Percentiles rank a stretch among this genome's conserved stretches.
phyloP scores from a whole-genome alignment of 495 filamentous ascomycete genomes.

The Talaromyces borbonicus region DNA sequence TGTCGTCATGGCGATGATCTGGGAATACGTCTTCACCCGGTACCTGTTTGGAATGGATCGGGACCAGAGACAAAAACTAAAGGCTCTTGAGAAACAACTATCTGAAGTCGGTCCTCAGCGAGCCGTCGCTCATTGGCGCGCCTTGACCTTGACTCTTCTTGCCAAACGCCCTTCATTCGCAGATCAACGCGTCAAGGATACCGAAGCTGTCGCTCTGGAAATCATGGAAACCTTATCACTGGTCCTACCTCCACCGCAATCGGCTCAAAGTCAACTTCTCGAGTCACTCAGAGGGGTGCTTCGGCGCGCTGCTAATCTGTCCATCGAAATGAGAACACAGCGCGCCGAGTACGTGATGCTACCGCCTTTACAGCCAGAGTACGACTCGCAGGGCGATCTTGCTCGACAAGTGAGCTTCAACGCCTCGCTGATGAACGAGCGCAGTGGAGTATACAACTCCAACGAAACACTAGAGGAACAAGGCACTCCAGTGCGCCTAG shows the following conservation, averaged over 20 bases:
- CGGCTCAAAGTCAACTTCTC: constrained; percentile 62
- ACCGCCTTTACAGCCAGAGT: constrained; percentile 88
- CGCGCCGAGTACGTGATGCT: constrained; percentile 96
- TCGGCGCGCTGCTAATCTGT: constrained; percentile 70
- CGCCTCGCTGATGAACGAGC: constrained; percentile 86
- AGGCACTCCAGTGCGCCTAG: constrained; percentile 72
- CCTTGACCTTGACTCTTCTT: constrained; percentile 82
- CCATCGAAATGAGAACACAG: constrained; percentile 94
- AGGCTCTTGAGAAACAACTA: constrained; percentile 84
- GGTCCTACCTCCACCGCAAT: constrained; percentile 71
- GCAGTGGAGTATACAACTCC: constrained; percentile 53
- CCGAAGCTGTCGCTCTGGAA: constrained; percentile 79
- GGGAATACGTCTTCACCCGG: constrained; percentile 94
- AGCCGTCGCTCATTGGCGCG: constrained; percentile 91
- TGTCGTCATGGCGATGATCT: constrained; percentile 94
- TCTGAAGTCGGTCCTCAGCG: constrained; percentile 69
- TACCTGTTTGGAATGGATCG: constrained; percentile 98
- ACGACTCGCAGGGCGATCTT: constrained; percentile 85
- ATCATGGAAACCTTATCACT: constrained; percentile 68
- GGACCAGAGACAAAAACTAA: constrained; percentile 93
- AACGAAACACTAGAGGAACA: constrained; percentile 70
- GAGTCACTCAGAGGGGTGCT: constrained; percentile 77
- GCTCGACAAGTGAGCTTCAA: constrained; percentile 77
- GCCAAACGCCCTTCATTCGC: constrained; percentile 65
- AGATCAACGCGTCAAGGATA: constrained; percentile 69